phyloP scores from a whole-genome alignment of 805 yeast species.

The Hanseniaspora thailandica region DNA sequence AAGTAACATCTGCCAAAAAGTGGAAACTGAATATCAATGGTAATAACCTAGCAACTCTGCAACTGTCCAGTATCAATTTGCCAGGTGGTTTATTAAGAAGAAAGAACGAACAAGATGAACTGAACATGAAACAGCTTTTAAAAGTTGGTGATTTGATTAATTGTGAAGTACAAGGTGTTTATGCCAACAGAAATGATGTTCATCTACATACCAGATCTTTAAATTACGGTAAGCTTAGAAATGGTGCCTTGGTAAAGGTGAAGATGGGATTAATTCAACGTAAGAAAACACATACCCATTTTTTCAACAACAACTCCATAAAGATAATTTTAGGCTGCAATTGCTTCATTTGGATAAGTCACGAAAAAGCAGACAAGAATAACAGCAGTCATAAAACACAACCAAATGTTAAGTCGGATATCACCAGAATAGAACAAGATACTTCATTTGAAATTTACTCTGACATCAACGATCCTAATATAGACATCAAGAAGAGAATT shows the following conservation, averaged over 20 bases:
- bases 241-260: slow-evolving; percentile 71
- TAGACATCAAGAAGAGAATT: slow-evolving; percentile 48
- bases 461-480: slow-evolving; percentile 65
- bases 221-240: slow-evolving; percentile 87
- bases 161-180: slow-evolving; percentile 88
- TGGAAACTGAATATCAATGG: slow-evolving; percentile 97
- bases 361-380: slow-evolving; percentile 37
- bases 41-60: slow-evolving; percentile 80
- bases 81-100: slow-evolving; percentile 96
- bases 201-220: slow-evolving; percentile 84
- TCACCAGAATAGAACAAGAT: slow-evolving; percentile 82
- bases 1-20: slow-evolving; percentile 71
- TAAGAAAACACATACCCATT: slow-evolving; percentile 76
- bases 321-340: slow-evolving; percentile 86
- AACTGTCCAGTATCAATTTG: slow-evolving; percentile 89
- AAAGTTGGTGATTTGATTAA: slow-evolving; percentile 93
- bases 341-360: slow-evolving; percentile 86
- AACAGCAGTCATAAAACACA: slow-evolving; percentile 24
- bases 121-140: slow-evolving; percentile 85
- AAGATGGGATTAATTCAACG: slow-evolving; percentile 76
- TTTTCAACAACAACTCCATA: slow-evolving; percentile 77
- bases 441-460: slow-evolving; percentile 91
- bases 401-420: slow-evolving; percentile 23
- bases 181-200: slow-evolving; percentile 82
- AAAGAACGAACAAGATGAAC: slow-evolving; percentile 87